A percentile compares a stretch with the other conserved stretches of the same genome.
Evolutionary conservation across 2,329 filamentous ascomycete species (phyloP).

Genomic region (Meredithiella fracta): DNA sequence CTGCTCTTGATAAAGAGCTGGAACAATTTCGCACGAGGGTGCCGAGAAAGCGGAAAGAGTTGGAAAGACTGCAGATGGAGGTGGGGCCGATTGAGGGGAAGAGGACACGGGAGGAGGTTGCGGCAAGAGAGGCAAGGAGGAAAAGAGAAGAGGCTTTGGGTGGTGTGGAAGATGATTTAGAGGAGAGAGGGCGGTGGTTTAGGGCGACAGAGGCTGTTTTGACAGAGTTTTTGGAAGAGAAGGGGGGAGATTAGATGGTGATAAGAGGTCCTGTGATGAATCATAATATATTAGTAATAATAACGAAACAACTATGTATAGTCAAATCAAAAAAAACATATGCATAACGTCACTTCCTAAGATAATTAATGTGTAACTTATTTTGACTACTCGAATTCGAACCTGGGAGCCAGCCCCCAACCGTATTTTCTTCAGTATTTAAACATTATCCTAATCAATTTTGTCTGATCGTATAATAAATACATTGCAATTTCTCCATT

Average conservation of each 20-base stretch:
- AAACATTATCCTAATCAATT: no score
- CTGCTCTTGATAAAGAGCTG: conserved; percentile 45
- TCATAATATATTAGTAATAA: not conserved
- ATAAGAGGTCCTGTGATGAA: not conserved
- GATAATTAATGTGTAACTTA: no score
- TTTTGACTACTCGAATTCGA: no score
- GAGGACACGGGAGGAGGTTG: conserved; percentile 45
- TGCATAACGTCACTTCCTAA: no score
- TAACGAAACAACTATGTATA: no score
- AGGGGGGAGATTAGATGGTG: not conserved
- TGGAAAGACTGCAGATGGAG: conserved; percentile 51
- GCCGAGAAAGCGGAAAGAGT: conserved; percentile 48
- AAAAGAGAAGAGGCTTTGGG: conserved; percentile 49
- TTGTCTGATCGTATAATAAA: not conserved
- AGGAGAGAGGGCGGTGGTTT: conserved; percentile 61
- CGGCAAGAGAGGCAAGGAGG: conserved; percentile 54
- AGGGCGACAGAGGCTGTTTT: conserved; percentile 49
- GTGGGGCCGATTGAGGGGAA: conserved; percentile 51
- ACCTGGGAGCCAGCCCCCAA: no score
- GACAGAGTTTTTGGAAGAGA: conserved; percentile 20
- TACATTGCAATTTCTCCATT: conserved; percentile 52
- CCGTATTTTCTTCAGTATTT: no score
- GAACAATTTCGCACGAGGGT: conserved; percentile 45
- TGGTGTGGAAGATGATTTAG: conserved; percentile 52
- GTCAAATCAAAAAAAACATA: no score